Evolutionary conservation across 2,329 filamentous ascomycete genomes (phyloP), one percentile per base, ranked within the genome.

Genomic region (Huntiella bhutanensis): DNA sequence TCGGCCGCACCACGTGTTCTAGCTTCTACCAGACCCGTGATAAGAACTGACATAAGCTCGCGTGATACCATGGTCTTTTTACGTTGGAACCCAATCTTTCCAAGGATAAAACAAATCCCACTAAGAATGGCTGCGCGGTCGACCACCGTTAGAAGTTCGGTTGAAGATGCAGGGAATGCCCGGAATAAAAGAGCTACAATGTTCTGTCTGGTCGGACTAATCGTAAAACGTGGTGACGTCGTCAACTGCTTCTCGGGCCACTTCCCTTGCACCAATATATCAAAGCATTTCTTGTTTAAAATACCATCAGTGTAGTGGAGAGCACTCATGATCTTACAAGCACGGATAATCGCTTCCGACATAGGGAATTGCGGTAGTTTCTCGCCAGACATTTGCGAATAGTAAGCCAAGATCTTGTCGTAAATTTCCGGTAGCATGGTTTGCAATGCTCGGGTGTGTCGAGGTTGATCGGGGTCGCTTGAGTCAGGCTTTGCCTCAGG

Each of bases 1-100:
- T 96, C 91, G n/a, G 91, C 87, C 36, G 91, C 91, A 32, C 88
- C 88, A 41, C 88, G 73, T 41, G 92, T 95, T 35, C 91, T 75
- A 12, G 91, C 91, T 60, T 95, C 85, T 4, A 94, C 80, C 6
- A 98, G 69, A 2, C 83, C 86, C 33, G 79, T 80, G 45, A 92
- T 83, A 36, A 96, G 68, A 12, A 86, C 77, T 3, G 78, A 80
- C 6, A 98, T 71, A 43, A 96, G 70, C 56, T 95, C 86, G 54
- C 83, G 79, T 55, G 94, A 71, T 1, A 95, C 76, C 63, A 96
- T 81, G 4, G 83, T 86, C 60, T 92, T 93, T 63, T 95, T 96
- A 48, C 91, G 74, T 49, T 86, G 76, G 50, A 88, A 73, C 1
- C 83, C 84, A 5, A 98, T 62, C 4, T 75, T 69, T 0, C 84